A percentile compares a stretch with the other conserved stretches of the same genome.
phyloP scores from a whole-genome alignment of 257 asterid genomes.

The Linaria vulgaris region DNA sequence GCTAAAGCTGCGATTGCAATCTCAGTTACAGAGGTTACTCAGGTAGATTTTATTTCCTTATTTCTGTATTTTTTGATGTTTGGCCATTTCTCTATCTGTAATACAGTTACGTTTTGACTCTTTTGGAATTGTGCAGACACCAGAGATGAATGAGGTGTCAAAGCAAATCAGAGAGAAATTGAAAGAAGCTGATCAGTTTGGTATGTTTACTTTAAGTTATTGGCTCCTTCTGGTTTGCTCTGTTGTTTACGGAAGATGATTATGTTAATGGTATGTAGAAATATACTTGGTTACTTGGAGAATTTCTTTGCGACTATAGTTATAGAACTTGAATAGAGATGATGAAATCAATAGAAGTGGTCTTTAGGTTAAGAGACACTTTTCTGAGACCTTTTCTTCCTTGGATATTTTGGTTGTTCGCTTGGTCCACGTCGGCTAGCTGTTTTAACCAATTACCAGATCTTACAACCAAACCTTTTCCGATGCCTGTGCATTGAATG shows the following conservation, averaged over 20 bases:
- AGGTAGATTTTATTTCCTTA: conserved; percentile 39
- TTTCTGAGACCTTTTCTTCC: neutral
- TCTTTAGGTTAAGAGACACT: conserved; percentile 5
- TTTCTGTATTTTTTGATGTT: conserved; percentile 2
- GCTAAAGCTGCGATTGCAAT: conserved; percentile 97
- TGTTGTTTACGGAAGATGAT: neutral
- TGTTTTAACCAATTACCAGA: neutral
- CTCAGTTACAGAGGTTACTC: conserved; percentile 90
- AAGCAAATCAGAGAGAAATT: conserved; percentile 80
- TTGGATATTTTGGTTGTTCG: neutral
- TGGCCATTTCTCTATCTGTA: conserved; percentile 1
- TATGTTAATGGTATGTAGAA: neutral
- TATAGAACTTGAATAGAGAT: neutral
- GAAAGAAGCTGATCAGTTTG: conserved; percentile 75
- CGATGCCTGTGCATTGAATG: neutral
- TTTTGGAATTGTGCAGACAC: conserved; percentile 54
- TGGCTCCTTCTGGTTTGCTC: neutral
- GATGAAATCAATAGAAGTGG: neutral
- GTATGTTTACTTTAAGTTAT: conserved; percentile 36
- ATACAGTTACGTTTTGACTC: conserved; percentile 7
- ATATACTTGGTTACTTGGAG: neutral
- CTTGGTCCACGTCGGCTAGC: neutral
- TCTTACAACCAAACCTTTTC: neutral
- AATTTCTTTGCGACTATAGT: neutral
- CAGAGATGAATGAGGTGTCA: conserved; percentile 76